phyloP scores from a whole-genome alignment of 2,329 filamentous ascomycete species.

The Aureobasidium namibiae region DNA sequence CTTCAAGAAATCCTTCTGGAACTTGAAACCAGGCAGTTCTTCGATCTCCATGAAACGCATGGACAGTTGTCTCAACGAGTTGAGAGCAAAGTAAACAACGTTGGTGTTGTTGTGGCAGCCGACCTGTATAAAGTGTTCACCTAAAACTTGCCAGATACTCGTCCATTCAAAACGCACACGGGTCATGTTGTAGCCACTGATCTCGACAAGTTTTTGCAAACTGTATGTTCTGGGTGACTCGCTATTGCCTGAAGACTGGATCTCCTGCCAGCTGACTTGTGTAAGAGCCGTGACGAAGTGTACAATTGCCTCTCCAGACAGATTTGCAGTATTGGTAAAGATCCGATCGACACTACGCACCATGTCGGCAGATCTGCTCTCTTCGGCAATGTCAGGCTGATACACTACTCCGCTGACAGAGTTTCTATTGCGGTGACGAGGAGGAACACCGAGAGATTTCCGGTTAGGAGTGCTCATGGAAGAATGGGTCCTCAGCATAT shows the following conservation, averaged over 20 bases:
- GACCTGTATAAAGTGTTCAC: conserved; percentile 96
- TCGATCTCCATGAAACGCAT: conserved; percentile 99
- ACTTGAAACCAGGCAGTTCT: conserved; percentile 96
- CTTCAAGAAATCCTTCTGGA: conserved; percentile 98
- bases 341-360: conserved; percentile 90
- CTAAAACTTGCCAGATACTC: conserved; percentile 94
- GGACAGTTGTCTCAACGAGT: conserved; percentile 87
- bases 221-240: conserved; percentile 95
- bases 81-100: conserved; percentile 94
- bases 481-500: conserved; percentile 64
- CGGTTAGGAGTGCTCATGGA: conserved; percentile 41
- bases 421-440: conserved; percentile 40
- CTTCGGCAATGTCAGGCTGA: conserved; percentile 75
- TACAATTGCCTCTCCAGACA: conserved; percentile 89
- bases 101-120: conserved; percentile 94
- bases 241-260: conserved; percentile 91
- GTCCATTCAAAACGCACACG: conserved; percentile 98
- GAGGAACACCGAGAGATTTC: conserved; percentile 57
- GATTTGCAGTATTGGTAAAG: conserved; percentile 89
- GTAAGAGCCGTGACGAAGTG: conserved; percentile 88
- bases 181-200: conserved; percentile 99
- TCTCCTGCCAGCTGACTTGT: conserved; percentile 98
- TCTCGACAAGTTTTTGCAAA: conserved; percentile 95
- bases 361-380: conserved; percentile 87
- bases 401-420: conserved; percentile 37